A percentile compares a stretch with the other conserved stretches of the same genome.
Conservation (phyloP, 1,139 yeast genomes). For the Kodamaea sp. region DNA sequence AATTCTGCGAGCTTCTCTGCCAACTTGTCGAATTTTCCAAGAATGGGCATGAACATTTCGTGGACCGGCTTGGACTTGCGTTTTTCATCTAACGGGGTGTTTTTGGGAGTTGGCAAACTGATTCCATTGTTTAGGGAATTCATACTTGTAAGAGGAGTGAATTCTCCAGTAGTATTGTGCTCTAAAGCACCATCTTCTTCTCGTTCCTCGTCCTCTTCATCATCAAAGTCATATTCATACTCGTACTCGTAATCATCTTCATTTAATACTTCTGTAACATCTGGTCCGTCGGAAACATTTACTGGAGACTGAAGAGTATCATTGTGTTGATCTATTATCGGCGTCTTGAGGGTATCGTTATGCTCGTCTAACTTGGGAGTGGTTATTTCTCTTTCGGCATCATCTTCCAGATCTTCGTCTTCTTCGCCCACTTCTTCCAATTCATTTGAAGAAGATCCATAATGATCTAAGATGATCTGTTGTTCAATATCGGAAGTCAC, state of each 20-base stretch:
- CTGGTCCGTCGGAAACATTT: slow-evolving; percentile 3
- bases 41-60: slow-evolving; percentile 49
- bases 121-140: slow-evolving; percentile 29
- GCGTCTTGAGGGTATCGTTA: slow-evolving; percentile 5
- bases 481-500: slow-evolving; percentile 45
- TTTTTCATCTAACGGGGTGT: slow-evolving; percentile 13
- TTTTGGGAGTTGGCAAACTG: slow-evolving; percentile 9
- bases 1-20: slow-evolving; percentile 48
- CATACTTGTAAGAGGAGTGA: slow-evolving; percentile 44
- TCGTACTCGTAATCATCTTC: slow-evolving; percentile 5
- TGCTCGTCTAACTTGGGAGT: slow-evolving; percentile 1
- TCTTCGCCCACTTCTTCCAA: slow-evolving; percentile 8
- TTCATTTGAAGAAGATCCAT: slow-evolving; percentile 15
- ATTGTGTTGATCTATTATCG: slow-evolving; percentile 3
- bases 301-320: slow-evolving; percentile 4
- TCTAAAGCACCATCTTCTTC: slow-evolving; percentile 8
- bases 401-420: slow-evolving; percentile 7
- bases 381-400: neutral
- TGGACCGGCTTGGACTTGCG: slow-evolving; percentile 40
- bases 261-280: slow-evolving; percentile 4
- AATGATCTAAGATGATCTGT: slow-evolving; percentile 26
- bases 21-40: slow-evolving; percentile 48
- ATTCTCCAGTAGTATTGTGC: slow-evolving; percentile 10
- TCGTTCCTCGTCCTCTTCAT: slow-evolving; percentile 16
- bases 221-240: slow-evolving; percentile 14